Percentiles rank a stretch among this genome's conserved stretches.
These are phyloP conservation scores for Penicillium subrubescens DNA, from an alignment of 495 filamentous ascomycete species.

Conservation along the genomic window DNA sequence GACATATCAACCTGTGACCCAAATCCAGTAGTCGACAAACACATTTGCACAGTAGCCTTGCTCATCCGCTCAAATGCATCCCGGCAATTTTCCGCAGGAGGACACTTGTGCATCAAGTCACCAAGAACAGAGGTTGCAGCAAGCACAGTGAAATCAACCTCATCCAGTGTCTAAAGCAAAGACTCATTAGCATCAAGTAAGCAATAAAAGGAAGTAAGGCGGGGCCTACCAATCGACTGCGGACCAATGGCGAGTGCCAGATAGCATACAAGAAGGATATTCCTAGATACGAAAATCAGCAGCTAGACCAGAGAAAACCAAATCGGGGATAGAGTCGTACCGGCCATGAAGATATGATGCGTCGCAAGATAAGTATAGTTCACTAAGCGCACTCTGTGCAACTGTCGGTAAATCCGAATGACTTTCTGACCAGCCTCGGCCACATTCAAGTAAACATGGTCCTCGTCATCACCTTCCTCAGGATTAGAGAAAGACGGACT, in stretches of 20 bases:
- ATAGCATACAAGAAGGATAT: constrained; percentile 97
- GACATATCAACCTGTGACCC: constrained; percentile 53
- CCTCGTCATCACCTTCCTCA: constrained; percentile 77
- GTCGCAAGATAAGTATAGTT: constrained; percentile 98
- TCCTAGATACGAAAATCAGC: constrained; percentile 42
- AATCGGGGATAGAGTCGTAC: constrained; percentile 39
- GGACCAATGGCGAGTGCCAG: constrained; percentile 90
- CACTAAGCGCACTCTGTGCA: constrained; percentile 85
- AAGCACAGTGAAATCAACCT: constrained; percentile 93
- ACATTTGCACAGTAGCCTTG: constrained; percentile 93
- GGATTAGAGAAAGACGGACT: constrained; percentile 60
- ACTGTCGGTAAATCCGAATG: constrained; percentile 82
- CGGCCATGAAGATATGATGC: constrained; percentile 96
- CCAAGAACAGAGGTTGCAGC: constrained; percentile 88
- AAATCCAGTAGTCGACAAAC: constrained; percentile 79
- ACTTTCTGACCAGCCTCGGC: constrained; percentile 94
- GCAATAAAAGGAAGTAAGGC: background rate
- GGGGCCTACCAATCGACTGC: constrained; percentile 73
- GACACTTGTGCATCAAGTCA: constrained; percentile 76
- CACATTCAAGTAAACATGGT: constrained; percentile 87
- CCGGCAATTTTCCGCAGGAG: constrained; percentile 80
- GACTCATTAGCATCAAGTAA: constrained; percentile 3
- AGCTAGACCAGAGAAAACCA: background rate
- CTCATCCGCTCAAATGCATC: constrained; percentile 96
- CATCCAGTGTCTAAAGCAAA: constrained; percentile 72